phyloP scores from a whole-genome alignment of 106 monocot species.

The Triglochin maritima region DNA sequence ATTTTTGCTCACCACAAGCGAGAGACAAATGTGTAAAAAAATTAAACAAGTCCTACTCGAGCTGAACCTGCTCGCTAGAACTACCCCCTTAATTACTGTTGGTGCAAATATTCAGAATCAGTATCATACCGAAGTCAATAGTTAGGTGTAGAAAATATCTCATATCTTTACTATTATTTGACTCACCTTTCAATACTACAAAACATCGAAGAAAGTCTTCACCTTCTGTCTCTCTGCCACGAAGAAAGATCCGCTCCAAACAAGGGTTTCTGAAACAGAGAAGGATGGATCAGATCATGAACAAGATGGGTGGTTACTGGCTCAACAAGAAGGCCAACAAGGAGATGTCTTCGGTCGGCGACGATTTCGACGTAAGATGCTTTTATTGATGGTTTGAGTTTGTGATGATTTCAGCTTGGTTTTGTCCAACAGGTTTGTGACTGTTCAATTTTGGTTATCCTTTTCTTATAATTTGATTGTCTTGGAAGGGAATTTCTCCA shows the following conservation, averaged over 20 bases:
- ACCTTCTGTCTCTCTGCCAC: no score
- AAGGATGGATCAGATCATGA: conserved; percentile 43
- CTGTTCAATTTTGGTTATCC: neutral
- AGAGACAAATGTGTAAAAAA: no score
- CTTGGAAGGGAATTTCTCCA: neutral
- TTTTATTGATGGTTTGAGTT: neutral
- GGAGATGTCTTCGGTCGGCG: conserved; percentile 47
- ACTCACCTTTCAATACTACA: no score
- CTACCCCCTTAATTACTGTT: no score
- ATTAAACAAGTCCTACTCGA: no score
- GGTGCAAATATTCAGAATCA: no score
- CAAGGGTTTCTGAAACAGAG: neutral
- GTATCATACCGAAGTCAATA: no score
- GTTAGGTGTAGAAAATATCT: no score
- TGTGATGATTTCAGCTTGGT: neutral
- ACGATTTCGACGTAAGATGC: conserved; percentile 42
- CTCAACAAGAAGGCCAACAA: conserved; percentile 39
- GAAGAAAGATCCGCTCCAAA: neutral
- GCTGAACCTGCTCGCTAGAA: no score
- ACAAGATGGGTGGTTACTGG: conserved; percentile 50
- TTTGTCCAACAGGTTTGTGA: neutral
- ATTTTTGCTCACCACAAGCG: no score
- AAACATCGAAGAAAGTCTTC: no score
- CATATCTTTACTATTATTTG: no score
- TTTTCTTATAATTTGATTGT: neutral